Conservation (phyloP, 257 asterid genomes). For the Solanum pimpinellifolium region DNA sequence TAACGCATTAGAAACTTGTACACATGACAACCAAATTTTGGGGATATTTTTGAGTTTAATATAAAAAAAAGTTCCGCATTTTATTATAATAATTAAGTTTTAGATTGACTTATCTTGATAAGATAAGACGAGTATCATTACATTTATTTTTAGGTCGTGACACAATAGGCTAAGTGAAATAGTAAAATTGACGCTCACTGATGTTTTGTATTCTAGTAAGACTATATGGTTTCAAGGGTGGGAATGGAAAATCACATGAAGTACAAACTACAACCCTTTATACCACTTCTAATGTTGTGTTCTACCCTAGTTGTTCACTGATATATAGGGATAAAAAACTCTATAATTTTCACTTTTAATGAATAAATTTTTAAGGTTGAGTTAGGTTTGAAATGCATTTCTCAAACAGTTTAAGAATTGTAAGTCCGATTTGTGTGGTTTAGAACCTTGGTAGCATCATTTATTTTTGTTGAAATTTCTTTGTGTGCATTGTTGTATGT, state of each 20-base stretch:
- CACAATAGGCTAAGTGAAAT: not conserved
- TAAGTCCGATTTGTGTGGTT: not conserved
- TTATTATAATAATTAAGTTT: too few relatives aligned
- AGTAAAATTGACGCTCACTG: not conserved
- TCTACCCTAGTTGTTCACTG: not conserved
- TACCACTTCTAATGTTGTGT: not conserved
- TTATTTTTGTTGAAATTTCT: not conserved
- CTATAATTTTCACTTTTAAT: not conserved
- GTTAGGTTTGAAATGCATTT: not conserved
- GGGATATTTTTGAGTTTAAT: too few relatives aligned
- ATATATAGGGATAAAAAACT: not conserved
- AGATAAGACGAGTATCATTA: too few relatives aligned
- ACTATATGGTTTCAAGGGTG: not conserved
- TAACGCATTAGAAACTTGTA: too few relatives aligned
- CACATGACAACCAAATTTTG: too few relatives aligned
- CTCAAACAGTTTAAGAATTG: too few relatives aligned
- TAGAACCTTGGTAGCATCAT: not conserved
- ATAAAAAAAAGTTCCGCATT: too few relatives aligned
- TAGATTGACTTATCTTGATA: too few relatives aligned
- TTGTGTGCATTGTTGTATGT: too few relatives aligned
- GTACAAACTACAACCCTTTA: not conserved
- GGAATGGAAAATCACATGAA: not conserved
- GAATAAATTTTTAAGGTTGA: too few relatives aligned
- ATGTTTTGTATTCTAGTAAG: too few relatives aligned
- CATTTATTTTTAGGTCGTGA: too few relatives aligned